These are phyloP conservation scores for Psilocybe subaeruginosa DNA, from an alignment of 768 basidiomycete species.

Conservation along the genomic window DNA sequence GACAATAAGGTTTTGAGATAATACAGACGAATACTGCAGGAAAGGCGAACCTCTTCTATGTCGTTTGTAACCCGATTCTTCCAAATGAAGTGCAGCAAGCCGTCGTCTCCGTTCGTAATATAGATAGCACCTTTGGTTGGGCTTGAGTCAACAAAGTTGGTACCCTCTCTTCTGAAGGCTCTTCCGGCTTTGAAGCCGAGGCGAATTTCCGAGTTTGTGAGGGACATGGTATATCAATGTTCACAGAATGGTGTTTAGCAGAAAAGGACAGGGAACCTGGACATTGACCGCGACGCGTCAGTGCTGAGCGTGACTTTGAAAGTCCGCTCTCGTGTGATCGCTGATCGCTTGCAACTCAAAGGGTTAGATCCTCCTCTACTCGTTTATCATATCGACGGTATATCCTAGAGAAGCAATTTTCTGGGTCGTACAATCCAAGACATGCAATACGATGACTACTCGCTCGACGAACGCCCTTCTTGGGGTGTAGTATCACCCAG, in stretches of 20 bases:
- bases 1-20: not conserved
- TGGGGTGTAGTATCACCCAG: slow-evolving; percentile 53
- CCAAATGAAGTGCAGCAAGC: slow-evolving; percentile 80
- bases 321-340: slow-evolving; percentile 29
- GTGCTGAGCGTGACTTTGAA: slow-evolving; percentile 32
- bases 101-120: slow-evolving; percentile 72
- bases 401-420: not conserved
- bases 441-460: slow-evolving; percentile 20
- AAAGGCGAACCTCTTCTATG: slow-evolving; percentile 59
- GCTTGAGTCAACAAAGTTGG: slow-evolving; percentile 69
- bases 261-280: not conserved
- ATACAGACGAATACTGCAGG: not conserved
- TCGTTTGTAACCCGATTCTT: slow-evolving; percentile 66
- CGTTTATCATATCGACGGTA: not conserved
- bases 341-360: not conserved
- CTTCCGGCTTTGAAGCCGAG: slow-evolving; percentile 74
- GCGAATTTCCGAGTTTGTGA: slow-evolving; percentile 42
- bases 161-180: slow-evolving; percentile 66
- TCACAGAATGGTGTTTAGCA: not conserved
- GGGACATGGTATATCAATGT: slow-evolving; percentile 13
- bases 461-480: slow-evolving; percentile 40
- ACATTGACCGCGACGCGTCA: slow-evolving; percentile 46
- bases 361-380: not conserved
- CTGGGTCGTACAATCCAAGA: slow-evolving; percentile 12
- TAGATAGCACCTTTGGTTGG: slow-evolving; percentile 76